Percentiles rank a stretch among this genome's conserved stretches.
These are phyloP conservation scores for Astragalus glycyphyllos DNA, from an alignment of 306 rosid species.

Conservation along the genomic window DNA sequence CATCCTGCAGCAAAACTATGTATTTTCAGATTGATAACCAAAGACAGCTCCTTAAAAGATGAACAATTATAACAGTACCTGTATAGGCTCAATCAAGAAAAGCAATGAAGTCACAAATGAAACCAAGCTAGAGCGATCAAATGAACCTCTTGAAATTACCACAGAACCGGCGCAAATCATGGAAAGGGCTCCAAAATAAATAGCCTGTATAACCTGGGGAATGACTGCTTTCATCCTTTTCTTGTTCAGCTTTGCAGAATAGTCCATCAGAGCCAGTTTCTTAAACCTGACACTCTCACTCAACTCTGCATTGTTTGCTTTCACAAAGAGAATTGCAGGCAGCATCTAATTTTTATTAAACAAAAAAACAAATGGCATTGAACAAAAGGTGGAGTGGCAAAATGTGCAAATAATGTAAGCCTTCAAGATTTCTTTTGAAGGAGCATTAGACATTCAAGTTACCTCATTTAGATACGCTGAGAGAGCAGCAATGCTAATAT, in stretches of 20 bases:
- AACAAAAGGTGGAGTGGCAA: conserved; percentile 29
- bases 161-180: conserved; percentile 62
- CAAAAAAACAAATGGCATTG: conserved; percentile 2
- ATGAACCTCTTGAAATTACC: conserved; percentile 67
- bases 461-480: conserved; percentile 94
- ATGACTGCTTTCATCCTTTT: conserved; percentile 85
- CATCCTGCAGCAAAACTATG: conserved; percentile 76
- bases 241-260: conserved; percentile 62
- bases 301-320: conserved; percentile 76
- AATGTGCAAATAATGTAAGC: conserved; percentile 4
- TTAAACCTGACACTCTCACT: conserved; percentile 75
- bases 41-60: conserved; percentile 57
- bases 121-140: conserved; percentile 59
- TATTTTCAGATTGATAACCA: conserved; percentile 64
- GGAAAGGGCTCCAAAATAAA: conserved; percentile 67
- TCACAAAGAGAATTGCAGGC: conserved; percentile 87
- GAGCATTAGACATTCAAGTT: background rate
- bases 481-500: conserved; percentile 71
- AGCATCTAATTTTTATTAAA: conserved; percentile 54
- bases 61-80: conserved; percentile 66
- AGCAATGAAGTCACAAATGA: conserved; percentile 77
- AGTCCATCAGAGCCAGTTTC: conserved; percentile 71
- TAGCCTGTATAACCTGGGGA: conserved; percentile 77
- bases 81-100: conserved; percentile 82
- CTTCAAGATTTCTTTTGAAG: background rate